Base-by-base conservation (phyloP, 495 filamentous ascomycete genomes). In the Hypoxylon fragiforme region DNA sequence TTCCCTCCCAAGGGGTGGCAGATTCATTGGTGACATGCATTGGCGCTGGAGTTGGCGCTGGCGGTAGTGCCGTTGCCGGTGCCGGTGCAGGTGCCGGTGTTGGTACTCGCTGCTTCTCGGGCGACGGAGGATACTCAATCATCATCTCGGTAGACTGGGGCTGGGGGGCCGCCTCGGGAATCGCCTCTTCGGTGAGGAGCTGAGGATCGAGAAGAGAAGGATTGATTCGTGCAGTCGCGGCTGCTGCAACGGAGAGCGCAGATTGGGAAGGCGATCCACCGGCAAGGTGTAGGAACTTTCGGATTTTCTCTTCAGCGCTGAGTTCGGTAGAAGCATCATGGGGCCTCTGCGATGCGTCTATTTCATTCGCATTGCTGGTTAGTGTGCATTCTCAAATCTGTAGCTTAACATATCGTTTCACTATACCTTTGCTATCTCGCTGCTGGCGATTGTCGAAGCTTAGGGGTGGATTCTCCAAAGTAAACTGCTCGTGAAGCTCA, bases 401-500 rank as follows among this genome's bases (percentile, higher is more conserved):
- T n/a, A n/a, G n/a, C n/a, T n/a, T n/a, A n/a, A n/a, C n/a, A n/a
- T n/a, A n/a, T n/a, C n/a, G n/a, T n/a, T n/a, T n/a, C n/a, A n/a
- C n/a, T 60, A 39, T 54, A 73, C 74, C 53, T 57, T 73, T 73
- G 21, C 60, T 66, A 3, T 75, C 69, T 20, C 59, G 54, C 6
- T 64, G 50, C 4, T 50, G 37, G 7, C 64, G 63, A 47, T 54
- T 69, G 8, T 75, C 73, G 30, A 74, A 65, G 55, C 50, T 68
- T 3, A 70, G 38, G 0, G 76, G 70, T 2, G 73, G 72, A 36
- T 78, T 74, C 7, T 79, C 76, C 13, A 75, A 42, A 2, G 73
- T 76, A 46, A 73, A 77, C 28, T 78, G 77, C 28, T 81, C 78
- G 15, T 79, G 76, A 9, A 80, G 37, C 54, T 80, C 74, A 30